Evolutionary conservation across 345 rosid genomes (phyloP).

Genomic region (Firmiana major): DNA sequence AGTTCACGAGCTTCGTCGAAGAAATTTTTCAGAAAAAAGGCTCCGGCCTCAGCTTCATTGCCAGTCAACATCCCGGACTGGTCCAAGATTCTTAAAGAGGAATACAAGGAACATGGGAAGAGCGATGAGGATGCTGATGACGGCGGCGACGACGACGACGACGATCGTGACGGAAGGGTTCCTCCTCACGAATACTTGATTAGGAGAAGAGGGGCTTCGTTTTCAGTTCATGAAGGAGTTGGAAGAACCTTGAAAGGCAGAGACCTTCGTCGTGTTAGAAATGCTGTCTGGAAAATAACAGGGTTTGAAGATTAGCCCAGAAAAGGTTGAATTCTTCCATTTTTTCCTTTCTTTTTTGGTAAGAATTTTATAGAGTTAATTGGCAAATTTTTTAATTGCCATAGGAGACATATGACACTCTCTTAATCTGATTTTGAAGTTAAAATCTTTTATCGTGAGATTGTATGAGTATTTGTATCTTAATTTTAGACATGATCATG

Average conservation of each 20-base stretch:
- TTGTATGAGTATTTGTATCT: not conserved
- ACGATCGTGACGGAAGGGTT: conserved; percentile 19
- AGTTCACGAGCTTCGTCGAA: conserved; percentile 31
- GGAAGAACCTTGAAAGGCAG: conserved; percentile 65
- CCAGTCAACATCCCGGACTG: conserved; percentile 80
- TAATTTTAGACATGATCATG: not conserved
- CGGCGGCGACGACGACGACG: conserved; percentile 12
- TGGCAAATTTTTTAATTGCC: conserved; percentile 12
- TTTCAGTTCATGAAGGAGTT: conserved; percentile 49
- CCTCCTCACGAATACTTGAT: conserved; percentile 67
- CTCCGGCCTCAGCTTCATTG: conserved; percentile 39
- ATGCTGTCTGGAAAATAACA: conserved; percentile 60
- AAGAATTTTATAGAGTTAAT: not conserved
- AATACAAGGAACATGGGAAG: conserved; percentile 29
- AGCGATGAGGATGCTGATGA: conserved; percentile 30
- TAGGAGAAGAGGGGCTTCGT: conserved; percentile 50
- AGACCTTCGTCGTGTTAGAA: conserved; percentile 50
- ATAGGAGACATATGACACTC: not conserved
- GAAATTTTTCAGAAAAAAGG: conserved; percentile 28
- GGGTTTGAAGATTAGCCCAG: conserved; percentile 47
- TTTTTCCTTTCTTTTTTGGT: not conserved
- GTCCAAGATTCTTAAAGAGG: conserved; percentile 65
- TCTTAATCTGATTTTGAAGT: not conserved
- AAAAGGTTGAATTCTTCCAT: not conserved
- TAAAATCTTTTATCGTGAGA: no score